Base-by-base conservation (phyloP, 1,139 yeast genomes). In the Suhomyces taliae region DNA sequence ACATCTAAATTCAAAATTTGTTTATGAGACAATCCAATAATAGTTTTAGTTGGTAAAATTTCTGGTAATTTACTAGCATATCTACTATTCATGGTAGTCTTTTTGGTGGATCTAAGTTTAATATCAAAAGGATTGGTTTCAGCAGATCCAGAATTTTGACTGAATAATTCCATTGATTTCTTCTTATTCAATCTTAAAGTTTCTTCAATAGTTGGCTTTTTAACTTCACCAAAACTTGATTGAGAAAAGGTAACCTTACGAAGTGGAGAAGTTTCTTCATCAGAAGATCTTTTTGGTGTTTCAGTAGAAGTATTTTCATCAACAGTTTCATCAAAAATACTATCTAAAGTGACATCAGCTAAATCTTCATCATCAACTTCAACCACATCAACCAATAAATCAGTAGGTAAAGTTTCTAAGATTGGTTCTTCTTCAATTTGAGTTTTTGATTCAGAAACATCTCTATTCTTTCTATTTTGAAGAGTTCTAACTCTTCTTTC, bases 21-120 rank as follows among this genome's bases (percentile, higher is more conserved):
- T 41, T 62, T 58, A 49, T 70, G 71, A 3, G 71, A 64, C 40
- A 74, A 61, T 0, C 79, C 79, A 51, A 72, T 67, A 36, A 74
- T 72, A 11, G 78, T 72, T 47, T 69, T 71, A 38, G 61, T 65
- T 1, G 78, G 72, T 36, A 54, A 62, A 29, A 72, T 61, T 44
- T 62, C 69, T 1, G 76, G 72, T 34, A 73, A 58, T 38, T 64
- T 62, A 47, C 67, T 72, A 2, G 67, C 52, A 44, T 62, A 66
- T 44, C 62, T 64, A 40, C 64, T 64, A 43, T 65, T 69, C 39
- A 64, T 51, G 44, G 63, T 64, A 11, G 64, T 55, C 15, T 61
- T 60, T 43, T 61, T 67, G n/a, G 68, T 63, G 8, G 72, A 56
- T 49, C 70, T 62, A 29, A 71, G 61, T 40, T 62, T 67, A 36